phyloP scores from a whole-genome alignment of 352 stramenopile genomes.

The Pelagophyceae sp. region DNA sequence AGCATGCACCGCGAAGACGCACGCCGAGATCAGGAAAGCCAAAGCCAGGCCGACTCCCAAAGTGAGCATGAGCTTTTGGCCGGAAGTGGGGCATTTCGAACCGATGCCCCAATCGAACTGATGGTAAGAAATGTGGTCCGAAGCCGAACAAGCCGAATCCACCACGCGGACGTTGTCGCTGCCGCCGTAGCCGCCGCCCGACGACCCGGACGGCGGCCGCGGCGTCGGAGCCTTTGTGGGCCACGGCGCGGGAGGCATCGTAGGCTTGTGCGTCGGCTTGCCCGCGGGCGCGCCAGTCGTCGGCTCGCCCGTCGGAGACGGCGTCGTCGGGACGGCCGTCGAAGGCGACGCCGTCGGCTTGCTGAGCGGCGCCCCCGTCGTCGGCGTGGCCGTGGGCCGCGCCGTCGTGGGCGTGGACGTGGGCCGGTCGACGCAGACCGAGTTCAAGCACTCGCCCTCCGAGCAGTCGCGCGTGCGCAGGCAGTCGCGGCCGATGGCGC shows the following conservation, averaged over 20 bases:
- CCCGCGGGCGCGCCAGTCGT: not conserved
- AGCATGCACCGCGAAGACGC: too few relatives aligned
- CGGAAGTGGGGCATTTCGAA: not conserved
- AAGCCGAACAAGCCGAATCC: not conserved
- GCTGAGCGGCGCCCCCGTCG: not conserved
- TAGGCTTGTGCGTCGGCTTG: not conserved
- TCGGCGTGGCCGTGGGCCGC: not conserved
- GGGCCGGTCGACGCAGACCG: not conserved
- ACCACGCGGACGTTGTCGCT: conserved; percentile 7
- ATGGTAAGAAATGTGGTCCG: not conserved
- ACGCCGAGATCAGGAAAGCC: too few relatives aligned
- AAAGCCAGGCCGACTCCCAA: not conserved
- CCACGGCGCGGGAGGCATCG: not conserved
- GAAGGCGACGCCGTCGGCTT: not conserved
- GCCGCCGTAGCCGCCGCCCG: not conserved
- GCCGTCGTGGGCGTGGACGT: not conserved
- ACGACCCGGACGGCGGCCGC: too few relatives aligned
- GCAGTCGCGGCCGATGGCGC: conserved; percentile 20
- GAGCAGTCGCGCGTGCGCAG: conserved; percentile 18
- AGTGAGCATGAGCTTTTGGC: not conserved
- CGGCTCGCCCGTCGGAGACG: not conserved
- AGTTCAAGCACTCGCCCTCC: not conserved
- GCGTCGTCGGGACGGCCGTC: too few relatives aligned
- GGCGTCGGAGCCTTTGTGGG: not conserved
- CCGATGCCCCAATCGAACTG: not conserved